phyloP scores from a whole-genome alignment of 169 alveolate species.

The Plasmodium sp. region DNA sequence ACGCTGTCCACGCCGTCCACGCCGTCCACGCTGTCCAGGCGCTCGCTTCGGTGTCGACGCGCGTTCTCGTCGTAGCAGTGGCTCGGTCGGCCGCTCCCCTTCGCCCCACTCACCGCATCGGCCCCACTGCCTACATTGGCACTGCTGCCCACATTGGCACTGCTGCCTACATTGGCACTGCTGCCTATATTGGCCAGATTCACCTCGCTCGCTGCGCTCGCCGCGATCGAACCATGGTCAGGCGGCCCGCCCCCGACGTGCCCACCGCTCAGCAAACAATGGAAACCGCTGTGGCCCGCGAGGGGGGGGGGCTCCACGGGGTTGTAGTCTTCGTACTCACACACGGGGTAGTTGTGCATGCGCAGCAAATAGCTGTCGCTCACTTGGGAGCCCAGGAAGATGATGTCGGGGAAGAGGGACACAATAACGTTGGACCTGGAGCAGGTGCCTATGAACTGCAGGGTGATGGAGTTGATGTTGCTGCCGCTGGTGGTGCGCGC shows the following conservation, averaged over 20 bases:
- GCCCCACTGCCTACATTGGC: not conserved
- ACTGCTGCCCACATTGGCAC: too few relatives aligned
- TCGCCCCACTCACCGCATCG: not conserved
- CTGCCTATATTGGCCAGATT: too few relatives aligned
- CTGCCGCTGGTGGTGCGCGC: not conserved
- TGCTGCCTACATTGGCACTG: too few relatives aligned
- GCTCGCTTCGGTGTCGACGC: not conserved
- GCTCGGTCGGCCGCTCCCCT: not conserved
- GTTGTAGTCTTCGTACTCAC: not conserved
- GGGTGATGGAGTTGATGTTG: constrained; percentile 4
- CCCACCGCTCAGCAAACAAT: not conserved
- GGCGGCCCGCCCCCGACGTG: not conserved
- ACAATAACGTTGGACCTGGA: constrained; percentile 58
- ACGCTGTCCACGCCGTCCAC: not conserved
- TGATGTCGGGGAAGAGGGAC: constrained; percentile 35
- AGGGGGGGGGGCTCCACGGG: constrained; percentile 31
- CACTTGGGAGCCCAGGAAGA: constrained; percentile 65
- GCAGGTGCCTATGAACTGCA: constrained; percentile 64
- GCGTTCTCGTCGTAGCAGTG: not conserved
- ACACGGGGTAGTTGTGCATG: constrained; percentile 47
- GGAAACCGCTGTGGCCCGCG: not conserved
- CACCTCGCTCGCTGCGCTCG: too few relatives aligned
- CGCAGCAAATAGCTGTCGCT: constrained; percentile 62
- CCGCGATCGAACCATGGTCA: not conserved
- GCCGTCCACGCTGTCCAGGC: not conserved